Base-by-base conservation (phyloP, 2,329 filamentous ascomycete genomes). In the Drechslerella dactyloides region DNA sequence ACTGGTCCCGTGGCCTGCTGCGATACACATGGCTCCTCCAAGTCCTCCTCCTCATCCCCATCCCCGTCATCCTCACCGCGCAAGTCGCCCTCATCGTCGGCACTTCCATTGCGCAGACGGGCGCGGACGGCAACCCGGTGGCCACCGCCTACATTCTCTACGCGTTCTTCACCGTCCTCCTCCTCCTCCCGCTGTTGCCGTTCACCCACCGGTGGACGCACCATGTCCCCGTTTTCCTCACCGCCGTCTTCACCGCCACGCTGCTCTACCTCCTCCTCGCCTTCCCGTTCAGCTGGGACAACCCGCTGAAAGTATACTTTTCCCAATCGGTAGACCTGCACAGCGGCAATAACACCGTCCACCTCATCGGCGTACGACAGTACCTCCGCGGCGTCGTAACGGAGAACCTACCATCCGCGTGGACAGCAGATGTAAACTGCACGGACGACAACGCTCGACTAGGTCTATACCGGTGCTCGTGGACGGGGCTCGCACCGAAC, bases 191-290 rank as follows among this genome's bases (percentile, higher is more conserved):
- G 0, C 79, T 91, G 1, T 85, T 88, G 0, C 94, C 94, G 0
- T 96, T 96, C 78, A 84, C 96, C 44, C 93, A 97, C 78, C 89
- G 93, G 48, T 86, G 94, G 74, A 91, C 89, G 0, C 89, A 90
- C 78, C 91, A 96, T 69, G 79, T 97, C 2, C 93, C 94, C 0
- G 81, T 89, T 0, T 87, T 96, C 76, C 80, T 97, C 15, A 83
- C 96, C 27, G 78, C 88, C 11, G 81, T 96, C 7, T 90, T 92
- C 73, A 77, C 86, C 23, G 90, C 84, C 30, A 96, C 91, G 0
- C 81, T 96, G 27, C 84, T 93, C 63, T 97, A 96, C 82, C 96
- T 96, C 77, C 85, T 97, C 2, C 81, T 86, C 1, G 90, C 90
- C 1, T 97, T 96, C 79, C 94, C 94, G 0, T 97, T 97, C 80